phyloP scores from a whole-genome alignment of 2,329 filamentous ascomycete genomes.

The Colletotrichum tofieldiae region DNA sequence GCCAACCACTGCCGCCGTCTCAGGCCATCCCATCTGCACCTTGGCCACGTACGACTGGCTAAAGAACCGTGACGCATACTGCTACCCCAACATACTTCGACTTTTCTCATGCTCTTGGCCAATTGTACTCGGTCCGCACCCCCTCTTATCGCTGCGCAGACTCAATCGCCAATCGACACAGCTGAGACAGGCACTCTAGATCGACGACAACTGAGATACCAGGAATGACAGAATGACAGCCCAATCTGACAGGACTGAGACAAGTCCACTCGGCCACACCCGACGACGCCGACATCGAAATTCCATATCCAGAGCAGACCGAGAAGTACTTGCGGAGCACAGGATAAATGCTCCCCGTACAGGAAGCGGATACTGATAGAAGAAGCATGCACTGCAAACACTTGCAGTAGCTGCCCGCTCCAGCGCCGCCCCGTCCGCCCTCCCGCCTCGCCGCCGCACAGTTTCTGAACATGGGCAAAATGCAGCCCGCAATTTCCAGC shows the following conservation, averaged over 20 bases:
- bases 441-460: constrained; percentile 21
- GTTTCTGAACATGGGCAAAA: constrained; percentile 16
- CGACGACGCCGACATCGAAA: constrained; percentile 4
- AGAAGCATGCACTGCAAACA: not conserved
- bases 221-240: constrained; percentile 20
- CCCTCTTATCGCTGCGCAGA: constrained; percentile 7
- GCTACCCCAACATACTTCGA: not conserved
- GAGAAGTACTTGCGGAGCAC: not conserved
- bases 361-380: not conserved
- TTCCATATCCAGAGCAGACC: constrained; percentile 1
- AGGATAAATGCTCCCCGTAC: not conserved
- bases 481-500: constrained; percentile 38
- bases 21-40: constrained; percentile 2
- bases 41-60: constrained; percentile 8
- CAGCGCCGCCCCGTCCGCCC: constrained; percentile 11
- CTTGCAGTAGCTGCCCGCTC: constrained; percentile 32
- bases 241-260: constrained; percentile 31
- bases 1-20: constrained; percentile 5
- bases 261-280: constrained; percentile 7
- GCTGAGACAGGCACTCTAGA: constrained; percentile 39
- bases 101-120: not conserved
- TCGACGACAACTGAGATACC: constrained; percentile 32
- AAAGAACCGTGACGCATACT: not conserved
- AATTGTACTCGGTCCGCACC: not conserved
- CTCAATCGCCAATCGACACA: constrained; percentile 35